Base-by-base conservation (phyloP, 1,284 basidiomycete genomes). In the Boletus austroedulis region DNA sequence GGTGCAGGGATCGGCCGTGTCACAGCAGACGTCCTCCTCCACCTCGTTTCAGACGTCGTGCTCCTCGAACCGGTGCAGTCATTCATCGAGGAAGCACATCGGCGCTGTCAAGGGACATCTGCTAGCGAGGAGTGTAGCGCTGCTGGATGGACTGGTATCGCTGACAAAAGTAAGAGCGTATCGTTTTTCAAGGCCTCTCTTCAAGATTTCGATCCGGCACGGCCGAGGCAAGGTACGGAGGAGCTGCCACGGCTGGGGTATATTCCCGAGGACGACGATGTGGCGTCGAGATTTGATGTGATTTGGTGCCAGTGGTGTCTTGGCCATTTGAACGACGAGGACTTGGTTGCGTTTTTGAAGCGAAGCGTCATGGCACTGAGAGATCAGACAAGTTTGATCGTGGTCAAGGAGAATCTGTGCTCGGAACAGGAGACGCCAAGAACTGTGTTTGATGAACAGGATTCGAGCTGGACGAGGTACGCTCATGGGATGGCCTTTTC, bases 291-390 rank as follows among this genome's bases (percentile, higher is more conserved):
- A 2, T 92, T 89, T 71, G 89, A 94, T 74, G 80, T 94, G 17
- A 82, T 95, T 58, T 94, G 92, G 95, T 93, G 92, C 67, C 95
- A 97, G 72, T 97, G 95, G 95, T 95, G 94, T 77, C 79, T 96
- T 15, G 90, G 91, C n/a, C 92, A 95, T 77, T 78, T 96, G 60
- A 83, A 80, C 53, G 89, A 95, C 68, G 67, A 73, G 7, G 91
- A 95, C 68, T 81, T 97, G 24, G 81, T 93, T 32, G 71, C 75
- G 1, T 97, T 96, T 76, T 80, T 97, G 59, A 77, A 78, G 64
- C 79, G 85, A 50, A 81, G 86, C 62, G 79, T 80, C 53, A 73
- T 73, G 8, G 82, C 89, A 2, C 69, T 94, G 59, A 77, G 84
- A 50, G 73, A 70, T 29, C 51, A 64, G 15, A 73, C 72, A 55